Evolutionary conservation across 2,329 filamentous ascomycete species (phyloP), one percentile per base, ranked within the genome.

Genomic region (Amesomyces nigricolor): DNA sequence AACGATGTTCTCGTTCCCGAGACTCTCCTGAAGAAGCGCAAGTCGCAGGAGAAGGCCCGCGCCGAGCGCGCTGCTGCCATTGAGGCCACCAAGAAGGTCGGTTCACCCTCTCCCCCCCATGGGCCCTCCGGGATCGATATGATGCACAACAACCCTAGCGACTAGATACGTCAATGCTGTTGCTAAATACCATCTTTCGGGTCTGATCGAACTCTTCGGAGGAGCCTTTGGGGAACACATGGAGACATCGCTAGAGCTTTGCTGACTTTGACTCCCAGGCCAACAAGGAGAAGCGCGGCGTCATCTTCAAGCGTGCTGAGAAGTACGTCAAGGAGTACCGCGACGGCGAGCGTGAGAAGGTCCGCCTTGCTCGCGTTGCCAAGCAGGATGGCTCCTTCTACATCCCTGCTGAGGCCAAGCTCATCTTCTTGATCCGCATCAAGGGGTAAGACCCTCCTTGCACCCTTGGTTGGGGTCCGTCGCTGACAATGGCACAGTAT

Each of bases 21-120:
- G 89, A 99, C 94, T 70, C 89, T 99, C 72, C 86, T 99, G 77
- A 99, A 99, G 89, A 99, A 99, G 90, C 89, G 94, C 82, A 99
- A 99, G 91, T 90, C 85, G 77, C 92, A 96, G 81, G 94, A 99
- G 86, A 96, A 96, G 86, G 91, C 91, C 75, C 89, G 91, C 76
- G 91, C 94, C 76, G 89, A 92, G 79, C 87, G 86, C 74, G 77
- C 82, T 67, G 82, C 88, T 65, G 88, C 89, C 71, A 75, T 85
- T 65, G 83, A 91, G 78, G 88, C 95, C 83, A 88, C 86, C 78
- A 94, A 94, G 82, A 83, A 89, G 82, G 94, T 97, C 75, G 75
- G 67, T 84, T 62, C 78, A 59, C 53, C 57, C 47, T 59, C 46
- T 59, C 60, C 61, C 55, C 57, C 58, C 63, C 50, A 51, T 35